Base-by-base conservation (phyloP, 2,329 filamentous ascomycete species). In the Clarireedia hainanense region DNA sequence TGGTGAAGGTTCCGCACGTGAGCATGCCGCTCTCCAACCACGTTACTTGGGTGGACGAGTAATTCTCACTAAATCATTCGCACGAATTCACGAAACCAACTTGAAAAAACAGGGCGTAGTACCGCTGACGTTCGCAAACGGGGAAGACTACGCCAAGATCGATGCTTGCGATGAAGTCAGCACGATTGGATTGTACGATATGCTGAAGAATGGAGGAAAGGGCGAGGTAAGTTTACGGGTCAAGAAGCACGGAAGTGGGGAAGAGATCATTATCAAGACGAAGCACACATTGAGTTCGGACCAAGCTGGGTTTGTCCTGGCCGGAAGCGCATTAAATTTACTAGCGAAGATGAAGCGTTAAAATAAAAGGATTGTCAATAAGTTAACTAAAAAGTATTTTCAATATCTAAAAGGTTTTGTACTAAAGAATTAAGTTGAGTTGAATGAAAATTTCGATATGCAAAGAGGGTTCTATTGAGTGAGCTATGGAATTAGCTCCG, bases 51-150 rank as follows among this genome's bases (percentile, higher is more conserved):
- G 91, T 57, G 89, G 88, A 20, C 81, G 89, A 50, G 78, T 95
- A 67, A 90, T 96, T 57, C 79, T 95, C 17, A 79, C 86, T 56
- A 96, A 96, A 76, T 88, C 82, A 39, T 95, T 96, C 69, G 91
- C 91, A 0, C 85, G 91, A 52, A 96, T 96, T 69, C 91, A 96
- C 75, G 91, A 96, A 78, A 95, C 91, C 30, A 96, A 96, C 71
- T 76, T 96, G 63, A 96, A 96, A 83, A 96, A 96, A 76, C 94
- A 99, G 75, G 94, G 94, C 60, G 88, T 99, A 36, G 90, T 99
- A 46, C 94, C 94, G 2, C 77, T 99, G 65, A 96, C 90, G 0
- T 96, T 99, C 68, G 89, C 77, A 47, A 79, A 96, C 71, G 91
- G 95, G 73, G 79, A 81, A 20, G 94, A 97, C 72, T 97, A 96